These are phyloP conservation scores for Vitis rupestris DNA, from an alignment of 164 flowering plant species.

Conservation along the genomic window DNA sequence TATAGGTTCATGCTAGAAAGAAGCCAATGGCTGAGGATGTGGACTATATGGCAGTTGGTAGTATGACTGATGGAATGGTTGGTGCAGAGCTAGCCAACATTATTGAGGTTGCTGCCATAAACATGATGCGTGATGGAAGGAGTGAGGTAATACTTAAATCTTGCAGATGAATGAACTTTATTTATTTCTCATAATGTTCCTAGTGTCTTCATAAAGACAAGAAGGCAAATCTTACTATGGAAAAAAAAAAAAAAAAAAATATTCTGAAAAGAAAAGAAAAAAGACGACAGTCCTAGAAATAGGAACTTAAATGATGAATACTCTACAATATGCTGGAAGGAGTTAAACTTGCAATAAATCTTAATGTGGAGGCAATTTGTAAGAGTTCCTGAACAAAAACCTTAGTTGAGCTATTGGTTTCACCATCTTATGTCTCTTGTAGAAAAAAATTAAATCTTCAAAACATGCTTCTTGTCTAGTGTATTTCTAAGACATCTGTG, in stretches of 20 bases:
- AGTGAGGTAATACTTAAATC: slow-evolving; percentile 57
- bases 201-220: background rate
- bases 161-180: background rate
- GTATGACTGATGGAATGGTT: slow-evolving; percentile 92
- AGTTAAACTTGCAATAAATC: background rate
- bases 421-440: background rate
- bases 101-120: slow-evolving; percentile 87
- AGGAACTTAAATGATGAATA: background rate
- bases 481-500: background rate
- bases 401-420: background rate
- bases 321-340: background rate
- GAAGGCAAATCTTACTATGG: background rate
- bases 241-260: background rate
- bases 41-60: slow-evolving; percentile 88
- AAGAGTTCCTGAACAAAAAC: slow-evolving; percentile 1
- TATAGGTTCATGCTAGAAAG: slow-evolving; percentile 94
- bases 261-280: no score
- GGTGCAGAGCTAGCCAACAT: slow-evolving; percentile 98
- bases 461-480: background rate
- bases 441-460: background rate
- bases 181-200: background rate
- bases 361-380: background rate
- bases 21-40: slow-evolving; percentile 97
- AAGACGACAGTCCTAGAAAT: background rate
- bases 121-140: slow-evolving; percentile 93